A percentile compares a stretch with the other conserved stretches of the same genome.
phyloP scores from a whole-genome alignment of 2,329 filamentous ascomycete species.

The Cadophora luteo-olivacea region DNA sequence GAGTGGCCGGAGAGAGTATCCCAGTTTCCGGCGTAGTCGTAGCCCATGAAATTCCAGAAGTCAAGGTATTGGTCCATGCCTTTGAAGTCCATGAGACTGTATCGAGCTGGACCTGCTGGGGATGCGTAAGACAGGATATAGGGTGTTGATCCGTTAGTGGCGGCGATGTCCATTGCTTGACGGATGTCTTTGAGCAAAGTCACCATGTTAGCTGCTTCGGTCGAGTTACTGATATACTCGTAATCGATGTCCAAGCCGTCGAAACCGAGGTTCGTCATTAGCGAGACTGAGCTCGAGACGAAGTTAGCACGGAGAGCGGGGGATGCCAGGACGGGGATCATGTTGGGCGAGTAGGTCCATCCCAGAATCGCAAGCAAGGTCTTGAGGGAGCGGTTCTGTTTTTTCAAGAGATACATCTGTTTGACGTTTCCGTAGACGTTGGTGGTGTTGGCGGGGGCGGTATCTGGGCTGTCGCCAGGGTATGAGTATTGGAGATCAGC shows the following conservation, averaged over 20 bases:
- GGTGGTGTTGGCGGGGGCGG: conserved; percentile 66
- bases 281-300: conserved; percentile 21
- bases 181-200: conserved; percentile 47
- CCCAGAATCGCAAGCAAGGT: conserved; percentile 80
- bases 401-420: conserved; percentile 78
- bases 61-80: conserved; percentile 57
- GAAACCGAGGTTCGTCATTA: conserved; percentile 31
- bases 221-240: conserved; percentile 28
- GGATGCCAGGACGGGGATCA: conserved; percentile 69
- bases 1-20: conserved; percentile 55
- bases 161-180: conserved; percentile 55
- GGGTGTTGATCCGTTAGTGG: conserved; percentile 51
- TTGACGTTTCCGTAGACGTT: conserved; percentile 84
- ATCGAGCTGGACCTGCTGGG: conserved; percentile 55
- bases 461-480: conserved; percentile 58
- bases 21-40: conserved; percentile 64
- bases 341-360: conserved; percentile 81
- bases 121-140: conserved; percentile 60
- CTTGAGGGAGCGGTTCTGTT: conserved; percentile 77
- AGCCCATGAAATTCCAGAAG: conserved; percentile 67
- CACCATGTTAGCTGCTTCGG: conserved; percentile 36
- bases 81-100: conserved; percentile 52
- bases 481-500: conserved; percentile 78
- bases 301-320: conserved; percentile 48
- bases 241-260: conserved; percentile 36